Percentiles rank a stretch among this genome's conserved stretches.
Evolutionary conservation across 148 eudicot species (phyloP).

Genomic region (Rhododendron griersonianum): DNA sequence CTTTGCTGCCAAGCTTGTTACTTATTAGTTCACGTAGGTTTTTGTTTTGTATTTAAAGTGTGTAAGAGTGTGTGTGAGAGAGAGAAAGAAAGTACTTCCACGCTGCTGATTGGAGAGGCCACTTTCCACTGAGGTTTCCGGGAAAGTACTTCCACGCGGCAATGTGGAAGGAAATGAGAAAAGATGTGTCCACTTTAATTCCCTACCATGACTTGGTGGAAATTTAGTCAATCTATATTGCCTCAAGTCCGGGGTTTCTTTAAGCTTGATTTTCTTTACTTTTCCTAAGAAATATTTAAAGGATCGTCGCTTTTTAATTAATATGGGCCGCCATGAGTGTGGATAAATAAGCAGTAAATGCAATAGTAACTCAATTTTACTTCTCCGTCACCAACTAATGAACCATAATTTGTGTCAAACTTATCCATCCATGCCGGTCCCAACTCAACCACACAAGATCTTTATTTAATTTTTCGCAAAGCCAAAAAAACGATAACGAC

Average conservation of each 20-base stretch:
- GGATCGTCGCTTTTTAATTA: too few relatives aligned
- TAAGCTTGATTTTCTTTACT: not conserved
- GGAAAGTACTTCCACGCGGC: constrained; percentile 1
- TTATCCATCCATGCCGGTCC: too few relatives aligned
- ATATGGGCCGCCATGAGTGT: too few relatives aligned
- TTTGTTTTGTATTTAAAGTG: not conserved
- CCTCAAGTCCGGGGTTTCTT: not conserved
- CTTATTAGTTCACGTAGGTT: not conserved
- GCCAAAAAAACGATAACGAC: too few relatives aligned
- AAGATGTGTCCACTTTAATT: not conserved
- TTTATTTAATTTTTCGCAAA: too few relatives aligned
- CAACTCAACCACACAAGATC: too few relatives aligned
- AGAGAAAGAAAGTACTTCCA: not conserved
- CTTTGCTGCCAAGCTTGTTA: not conserved
- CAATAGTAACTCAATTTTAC: too few relatives aligned
- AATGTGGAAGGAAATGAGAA: not conserved
- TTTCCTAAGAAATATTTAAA: not conserved
- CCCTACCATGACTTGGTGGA: not conserved
- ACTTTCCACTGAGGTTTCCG: not conserved
- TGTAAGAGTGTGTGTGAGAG: not conserved
- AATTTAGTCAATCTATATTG: not conserved
- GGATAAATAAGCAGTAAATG: too few relatives aligned
- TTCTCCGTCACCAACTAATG: too few relatives aligned
- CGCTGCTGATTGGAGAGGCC: not conserved
- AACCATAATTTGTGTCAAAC: too few relatives aligned